Evolutionary conservation across 129 eudicot species (phyloP).

Genomic region (Artemisia annua): DNA sequence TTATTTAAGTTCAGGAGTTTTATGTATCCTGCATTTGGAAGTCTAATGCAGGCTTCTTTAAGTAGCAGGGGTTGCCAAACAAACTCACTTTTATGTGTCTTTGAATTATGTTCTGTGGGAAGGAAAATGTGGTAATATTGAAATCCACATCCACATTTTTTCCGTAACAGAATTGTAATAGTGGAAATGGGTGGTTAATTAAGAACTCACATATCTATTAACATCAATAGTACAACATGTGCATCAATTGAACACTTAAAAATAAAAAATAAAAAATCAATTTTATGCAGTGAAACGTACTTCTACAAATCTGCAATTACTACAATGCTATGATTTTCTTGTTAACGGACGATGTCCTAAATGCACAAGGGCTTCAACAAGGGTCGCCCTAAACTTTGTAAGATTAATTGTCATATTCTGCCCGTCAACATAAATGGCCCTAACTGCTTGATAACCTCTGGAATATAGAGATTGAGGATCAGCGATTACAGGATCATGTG

Average conservation of each 20-base stretch:
- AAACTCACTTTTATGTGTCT: too few species aligned
- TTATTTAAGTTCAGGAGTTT: too few species aligned
- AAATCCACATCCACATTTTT: neutral
- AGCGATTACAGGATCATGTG: conserved; percentile 37
- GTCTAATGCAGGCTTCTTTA: too few species aligned
- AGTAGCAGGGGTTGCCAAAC: too few species aligned
- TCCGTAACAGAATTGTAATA: conserved; percentile 23
- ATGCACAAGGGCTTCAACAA: conserved; percentile 42
- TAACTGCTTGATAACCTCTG: conserved; percentile 40
- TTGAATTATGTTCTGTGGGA: too few species aligned
- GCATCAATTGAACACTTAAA: neutral
- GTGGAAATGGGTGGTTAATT: conserved; percentile 27
- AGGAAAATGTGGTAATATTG: conserved; percentile 22
- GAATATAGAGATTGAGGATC: conserved; percentile 39
- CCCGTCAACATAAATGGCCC: conserved; percentile 43
- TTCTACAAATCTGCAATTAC: too few species aligned
- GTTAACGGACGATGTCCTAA: conserved; percentile 13
- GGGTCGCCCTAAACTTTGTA: conserved; percentile 39
- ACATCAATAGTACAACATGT: neutral
- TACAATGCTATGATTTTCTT: neutral
- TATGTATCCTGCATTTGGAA: too few species aligned
- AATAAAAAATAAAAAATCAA: neutral
- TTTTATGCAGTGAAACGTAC: neutral
- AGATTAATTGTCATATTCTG: conserved; percentile 50
- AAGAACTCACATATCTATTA: neutral